Percentiles rank a stretch among this genome's conserved stretches.
Conservation (phyloP, 1,284 basidiomycete species). For the Ustilago curta region DNA sequence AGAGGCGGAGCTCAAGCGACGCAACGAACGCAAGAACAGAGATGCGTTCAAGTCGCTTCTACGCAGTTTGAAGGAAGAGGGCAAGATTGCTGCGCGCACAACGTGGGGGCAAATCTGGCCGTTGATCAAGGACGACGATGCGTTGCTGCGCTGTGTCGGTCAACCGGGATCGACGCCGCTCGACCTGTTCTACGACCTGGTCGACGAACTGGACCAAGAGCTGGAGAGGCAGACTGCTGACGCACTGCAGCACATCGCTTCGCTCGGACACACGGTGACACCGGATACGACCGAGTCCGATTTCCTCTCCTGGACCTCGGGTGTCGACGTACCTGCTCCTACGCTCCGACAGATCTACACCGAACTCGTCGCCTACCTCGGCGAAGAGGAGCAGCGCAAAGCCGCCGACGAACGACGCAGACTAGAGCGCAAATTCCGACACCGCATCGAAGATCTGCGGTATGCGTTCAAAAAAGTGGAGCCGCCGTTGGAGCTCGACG, state of each 20-base stretch:
- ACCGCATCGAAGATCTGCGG: slow-evolving; percentile 92
- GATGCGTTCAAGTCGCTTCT: slow-evolving; percentile 75
- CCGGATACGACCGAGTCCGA: slow-evolving; percentile 71
- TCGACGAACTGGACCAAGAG: slow-evolving; percentile 86
- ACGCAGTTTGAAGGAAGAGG: slow-evolving; percentile 76
- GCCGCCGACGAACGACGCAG: slow-evolving; percentile 77
- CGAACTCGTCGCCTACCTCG: slow-evolving; percentile 31
- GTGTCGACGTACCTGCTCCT: slow-evolving; percentile 12
- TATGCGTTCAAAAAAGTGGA: slow-evolving; percentile 92
- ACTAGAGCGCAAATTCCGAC: slow-evolving; percentile 83
- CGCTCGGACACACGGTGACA: slow-evolving; percentile 73
- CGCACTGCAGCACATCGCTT: slow-evolving; percentile 75
- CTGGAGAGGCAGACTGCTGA: slow-evolving; percentile 80
- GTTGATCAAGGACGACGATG: slow-evolving; percentile 79
- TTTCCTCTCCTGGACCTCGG: slow-evolving; percentile 71
- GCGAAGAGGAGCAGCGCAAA: slow-evolving; percentile 33
- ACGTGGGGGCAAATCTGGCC: slow-evolving; percentile 93
- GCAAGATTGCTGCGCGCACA: slow-evolving; percentile 81
- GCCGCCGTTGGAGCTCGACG: slow-evolving; percentile 72
- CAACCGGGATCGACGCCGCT: slow-evolving; percentile 92
- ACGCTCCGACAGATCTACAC: slow-evolving; percentile 32
- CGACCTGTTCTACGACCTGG: slow-evolving; percentile 93
- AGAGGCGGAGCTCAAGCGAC: slow-evolving; percentile 18
- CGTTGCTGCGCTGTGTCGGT: slow-evolving; percentile 87
- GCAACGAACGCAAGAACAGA: slow-evolving; percentile 56